Evolutionary conservation across 164 flowering plant genomes (phyloP).

Genomic region (Vitis amurensis): DNA sequence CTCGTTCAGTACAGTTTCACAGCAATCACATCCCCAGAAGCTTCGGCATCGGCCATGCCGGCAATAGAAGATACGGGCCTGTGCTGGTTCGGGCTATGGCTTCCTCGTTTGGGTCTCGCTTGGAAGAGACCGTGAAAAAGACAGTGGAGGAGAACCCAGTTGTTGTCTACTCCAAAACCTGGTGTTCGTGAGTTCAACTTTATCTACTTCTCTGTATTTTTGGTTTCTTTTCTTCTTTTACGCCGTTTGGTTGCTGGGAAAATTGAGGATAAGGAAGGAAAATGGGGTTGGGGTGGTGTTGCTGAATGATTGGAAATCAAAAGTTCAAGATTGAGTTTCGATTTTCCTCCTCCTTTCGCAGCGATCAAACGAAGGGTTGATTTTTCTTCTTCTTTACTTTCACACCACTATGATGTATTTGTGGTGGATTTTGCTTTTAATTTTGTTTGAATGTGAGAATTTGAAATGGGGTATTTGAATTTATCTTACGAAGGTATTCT

Average conservation of each 20-base stretch:
- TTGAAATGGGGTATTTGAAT: slow-evolving; percentile 10
- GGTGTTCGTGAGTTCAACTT: slow-evolving; percentile 85
- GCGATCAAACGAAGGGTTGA: too few relatives aligned
- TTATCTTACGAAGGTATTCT: slow-evolving; percentile 57
- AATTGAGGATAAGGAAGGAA: too few relatives aligned
- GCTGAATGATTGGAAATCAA: not conserved
- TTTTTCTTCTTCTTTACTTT: too few relatives aligned
- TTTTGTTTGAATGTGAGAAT: slow-evolving; percentile 7
- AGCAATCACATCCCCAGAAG: not conserved
- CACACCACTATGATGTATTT: not conserved
- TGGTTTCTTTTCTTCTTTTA: not conserved
- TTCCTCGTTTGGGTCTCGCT: slow-evolving; percentile 67
- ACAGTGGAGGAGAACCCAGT: slow-evolving; percentile 73
- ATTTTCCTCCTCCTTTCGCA: too few relatives aligned
- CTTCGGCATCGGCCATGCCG: slow-evolving; percentile 8
- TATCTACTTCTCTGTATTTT: slow-evolving; percentile 1
- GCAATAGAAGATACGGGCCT: slow-evolving; percentile 2
- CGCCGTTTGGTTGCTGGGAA: not conserved
- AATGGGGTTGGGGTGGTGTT: not conserved
- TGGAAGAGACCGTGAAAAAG: slow-evolving; percentile 78
- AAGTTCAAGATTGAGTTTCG: too few relatives aligned
- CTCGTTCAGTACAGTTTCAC: too few relatives aligned
- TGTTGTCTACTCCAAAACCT: slow-evolving; percentile 90
- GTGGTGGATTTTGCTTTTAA: not conserved
- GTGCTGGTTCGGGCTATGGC: slow-evolving; percentile 29